These are phyloP conservation scores for Lunularia cruciata DNA, from an alignment of 225 moss, liverwort and hornwort genomes.

Conservation along the genomic window DNA sequence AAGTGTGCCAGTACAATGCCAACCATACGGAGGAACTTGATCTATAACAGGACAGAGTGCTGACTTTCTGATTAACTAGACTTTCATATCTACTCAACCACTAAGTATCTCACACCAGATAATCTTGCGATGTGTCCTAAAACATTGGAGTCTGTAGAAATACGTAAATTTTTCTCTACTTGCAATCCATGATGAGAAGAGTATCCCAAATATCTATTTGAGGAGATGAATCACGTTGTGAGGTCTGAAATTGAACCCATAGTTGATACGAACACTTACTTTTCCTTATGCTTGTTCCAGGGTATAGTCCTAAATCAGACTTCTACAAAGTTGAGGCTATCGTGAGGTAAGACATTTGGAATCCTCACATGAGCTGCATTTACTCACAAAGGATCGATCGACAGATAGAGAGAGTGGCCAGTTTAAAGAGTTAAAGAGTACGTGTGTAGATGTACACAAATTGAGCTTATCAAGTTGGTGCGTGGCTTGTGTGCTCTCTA, in stretches of 20 bases:
- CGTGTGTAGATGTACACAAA: neutral
- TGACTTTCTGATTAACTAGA: no score
- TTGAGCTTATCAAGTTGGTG: conserved; percentile 19
- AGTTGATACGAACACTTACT: neutral
- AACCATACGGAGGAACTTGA: no score
- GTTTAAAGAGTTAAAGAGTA: neutral
- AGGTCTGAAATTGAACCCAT: no score
- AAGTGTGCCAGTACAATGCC: no score
- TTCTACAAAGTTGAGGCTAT: conserved; percentile 91
- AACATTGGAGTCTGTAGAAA: no score
- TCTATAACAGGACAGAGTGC: no score
- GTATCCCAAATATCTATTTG: neutral
- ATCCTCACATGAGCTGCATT: neutral
- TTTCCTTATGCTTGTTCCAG: conserved; percentile 24
- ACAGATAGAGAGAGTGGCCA: no score
- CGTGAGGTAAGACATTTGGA: conserved; percentile 43
- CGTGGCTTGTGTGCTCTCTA: neutral
- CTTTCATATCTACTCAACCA: no score
- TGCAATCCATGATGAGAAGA: neutral
- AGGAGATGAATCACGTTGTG: no score
- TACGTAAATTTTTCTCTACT: no score
- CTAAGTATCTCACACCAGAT: no score
- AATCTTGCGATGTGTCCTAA: no score
- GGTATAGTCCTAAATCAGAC: conserved; percentile 52
- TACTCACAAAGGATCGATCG: neutral